Evolutionary conservation across 495 filamentous ascomycete genomes (phyloP), one percentile per base, ranked within the genome.

Genomic region (Lasiosphaeria miniovina): DNA sequence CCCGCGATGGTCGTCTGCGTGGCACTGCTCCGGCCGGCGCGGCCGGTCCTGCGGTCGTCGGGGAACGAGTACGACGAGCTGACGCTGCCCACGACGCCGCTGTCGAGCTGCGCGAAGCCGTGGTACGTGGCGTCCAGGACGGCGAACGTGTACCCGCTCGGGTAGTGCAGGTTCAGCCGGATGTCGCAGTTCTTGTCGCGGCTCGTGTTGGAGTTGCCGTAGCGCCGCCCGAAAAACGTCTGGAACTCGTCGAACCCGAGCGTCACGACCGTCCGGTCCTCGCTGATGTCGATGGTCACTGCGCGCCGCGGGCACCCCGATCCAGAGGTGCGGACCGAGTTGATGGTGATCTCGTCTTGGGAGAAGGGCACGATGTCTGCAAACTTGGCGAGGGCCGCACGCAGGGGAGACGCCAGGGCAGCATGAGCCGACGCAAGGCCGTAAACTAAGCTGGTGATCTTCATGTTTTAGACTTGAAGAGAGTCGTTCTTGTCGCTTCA

Each of bases 321-420:
- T 77, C 50, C 80, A 75, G 59, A 82, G 36, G 80, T 82, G 10
- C 79, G 79, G 31, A 74, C 80, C 11, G 77, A 79, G 59, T 82
- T 57, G 48, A 68, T 68, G 33, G 51, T 64, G 50, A 74, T 70
- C 45, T 67, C 49, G 61, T 52, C 48, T 12, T 50, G 10, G 54
- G 58, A 40, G 24, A 24, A 24, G 6, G 58, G 49, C 17, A 51
- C 17, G 49, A 24, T 17, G 6, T 51, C 49, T 5, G 32, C 49
- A 31, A 7, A 31, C 49, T 31, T n/a, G 24, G 17, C 6, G 15
- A 31, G 10, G 49, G 15, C 7, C 10, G 49, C 17, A 3, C 2
- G 11, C 49, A 51, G 32, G 5, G 49, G 49, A 7, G 43, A 46
- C 11, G 43, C 0, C 43, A 46, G 43, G 5, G 43, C 43, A n/a